Evolutionary conservation across 768 basidiomycete species (phyloP), one percentile per base, ranked within the genome.

Genomic region (Lactarius vividus): DNA sequence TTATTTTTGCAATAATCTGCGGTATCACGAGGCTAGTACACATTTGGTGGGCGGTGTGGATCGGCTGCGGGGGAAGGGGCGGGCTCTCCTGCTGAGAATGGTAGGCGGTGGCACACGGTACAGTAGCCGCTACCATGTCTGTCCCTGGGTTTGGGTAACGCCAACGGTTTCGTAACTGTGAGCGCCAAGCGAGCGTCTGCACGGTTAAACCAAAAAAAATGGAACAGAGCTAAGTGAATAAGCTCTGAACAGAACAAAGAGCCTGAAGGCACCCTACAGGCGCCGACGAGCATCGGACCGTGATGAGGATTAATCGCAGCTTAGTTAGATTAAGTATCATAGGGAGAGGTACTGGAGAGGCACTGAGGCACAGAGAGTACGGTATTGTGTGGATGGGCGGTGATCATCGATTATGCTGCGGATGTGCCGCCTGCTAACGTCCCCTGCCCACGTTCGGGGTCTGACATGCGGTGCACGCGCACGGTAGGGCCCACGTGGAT

Each of bases 381-480:
- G n/a, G 53, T 26, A 61, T 40, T 35, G 57, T n/a, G 29, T 28
- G 31, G 46, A 57, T 20, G n/a, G 16, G 35, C 35, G 23, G n/a
- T 16, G 33, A 42, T 62, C 33, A 61, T 16, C 16, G 33, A 42
- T 62, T 40, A 69, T n/a, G 54, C 55, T 35, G 69, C 54, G 28
- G 68, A 49, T 18, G 53, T 59, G 35, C 61, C 68, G 31, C 79
- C 81, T 9, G 79, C 74, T 62, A 84, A 68, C 3, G 76, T 77
- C 10, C 79, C 78, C 71, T 88, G 87, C 15, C 84, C 84, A n/a
- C 90, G 83, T 69, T 90, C 88, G 0, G 90, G 90, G 72, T 92
- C 91, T 15, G 78, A 80, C 90, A 95, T 92, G 59, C 88, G 82
- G 67, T 88, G 83, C 1, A 94, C 88, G 18, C 84, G 83, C 37